Conservation (phyloP, 2,329 filamentous ascomycete genomes). For the Colletotrichum liaoningense region DNA sequence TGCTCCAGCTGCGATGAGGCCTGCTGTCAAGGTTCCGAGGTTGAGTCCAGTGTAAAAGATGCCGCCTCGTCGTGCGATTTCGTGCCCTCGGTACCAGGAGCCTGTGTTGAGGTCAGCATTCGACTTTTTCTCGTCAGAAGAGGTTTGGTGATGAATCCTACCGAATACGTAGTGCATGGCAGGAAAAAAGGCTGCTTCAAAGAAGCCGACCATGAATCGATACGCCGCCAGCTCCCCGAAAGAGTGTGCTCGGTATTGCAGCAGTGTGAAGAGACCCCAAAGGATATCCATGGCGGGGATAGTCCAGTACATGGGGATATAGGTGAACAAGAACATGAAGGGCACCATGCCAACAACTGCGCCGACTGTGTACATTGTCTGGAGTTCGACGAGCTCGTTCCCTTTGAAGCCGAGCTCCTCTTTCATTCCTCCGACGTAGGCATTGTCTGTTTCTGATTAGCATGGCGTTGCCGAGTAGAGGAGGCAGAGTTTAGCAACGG, state of each 20-base stretch:
- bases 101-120: slow-evolving; percentile 49
- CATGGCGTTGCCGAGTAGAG: slow-evolving; percentile 38
- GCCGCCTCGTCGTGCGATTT: slow-evolving; percentile 51
- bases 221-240: slow-evolving; percentile 38
- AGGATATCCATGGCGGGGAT: slow-evolving; percentile 52
- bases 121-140: slow-evolving; percentile 51
- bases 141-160: slow-evolving; percentile 5
- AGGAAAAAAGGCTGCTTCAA: slow-evolving; percentile 46
- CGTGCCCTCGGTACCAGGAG: slow-evolving; percentile 61
- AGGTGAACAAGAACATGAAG: slow-evolving; percentile 44
- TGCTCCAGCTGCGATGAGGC: slow-evolving; percentile 57
- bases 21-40: slow-evolving; percentile 56
- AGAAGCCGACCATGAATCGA: slow-evolving; percentile 49
- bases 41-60: slow-evolving; percentile 57
- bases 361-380: slow-evolving; percentile 41
- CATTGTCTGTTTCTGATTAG: slow-evolving; percentile 53
- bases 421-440: slow-evolving; percentile 44
- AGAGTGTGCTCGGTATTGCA: slow-evolving; percentile 43
- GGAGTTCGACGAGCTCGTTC: slow-evolving; percentile 42
- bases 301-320: slow-evolving; percentile 43
- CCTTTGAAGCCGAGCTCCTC: slow-evolving; percentile 40
- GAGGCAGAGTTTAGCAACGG: too few species aligned
- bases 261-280: slow-evolving; percentile 68
- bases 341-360: slow-evolving; percentile 42
- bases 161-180: slow-evolving; percentile 53